These are phyloP conservation scores for Talaromyces thailandensis DNA, from an alignment of 495 filamentous ascomycete species.

Conservation along the genomic window DNA sequence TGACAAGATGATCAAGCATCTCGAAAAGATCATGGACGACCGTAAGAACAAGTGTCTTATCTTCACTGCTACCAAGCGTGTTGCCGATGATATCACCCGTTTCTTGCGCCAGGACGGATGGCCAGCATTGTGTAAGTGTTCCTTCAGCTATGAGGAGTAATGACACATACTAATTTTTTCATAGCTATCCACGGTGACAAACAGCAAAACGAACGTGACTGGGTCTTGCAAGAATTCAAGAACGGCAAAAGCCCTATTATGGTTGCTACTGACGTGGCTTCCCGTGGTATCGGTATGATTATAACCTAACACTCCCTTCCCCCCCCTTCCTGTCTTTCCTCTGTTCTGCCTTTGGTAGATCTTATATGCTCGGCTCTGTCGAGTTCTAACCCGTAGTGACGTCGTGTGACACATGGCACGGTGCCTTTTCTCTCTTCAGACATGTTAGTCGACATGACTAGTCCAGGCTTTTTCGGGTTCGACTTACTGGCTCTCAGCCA, in stretches of 20 bases:
- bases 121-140: constrained; percentile 83
- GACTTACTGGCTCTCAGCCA: constrained; percentile 60
- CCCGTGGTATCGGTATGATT: constrained; percentile 99
- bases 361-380: constrained; percentile 18
- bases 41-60: constrained; percentile 88
- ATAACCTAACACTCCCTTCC: constrained; percentile 40
- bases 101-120: constrained; percentile 98
- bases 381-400: constrained; percentile 34
- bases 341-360: constrained; percentile 22
- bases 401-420: constrained; percentile 62
- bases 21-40: constrained; percentile 97
- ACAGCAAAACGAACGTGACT: constrained; percentile 98
- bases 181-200: constrained; percentile 97
- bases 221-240: constrained; percentile 99
- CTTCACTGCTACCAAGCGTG: constrained; percentile 97
- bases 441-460: constrained; percentile 71
- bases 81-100: constrained; percentile 96
- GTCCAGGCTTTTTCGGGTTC: constrained; percentile 76
- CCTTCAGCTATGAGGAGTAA: not conserved
- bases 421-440: constrained; percentile 84
- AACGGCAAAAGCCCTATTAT: constrained; percentile 83
- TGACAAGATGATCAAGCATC: constrained; percentile 92
- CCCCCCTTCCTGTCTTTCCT: constrained; percentile 33
- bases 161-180: constrained; percentile 32
- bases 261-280: constrained; percentile 95